A percentile compares a stretch with the other conserved stretches of the same genome.
Conservation (phyloP, 2,329 filamentous ascomycete species). For the Juglanconis juglandina region DNA sequence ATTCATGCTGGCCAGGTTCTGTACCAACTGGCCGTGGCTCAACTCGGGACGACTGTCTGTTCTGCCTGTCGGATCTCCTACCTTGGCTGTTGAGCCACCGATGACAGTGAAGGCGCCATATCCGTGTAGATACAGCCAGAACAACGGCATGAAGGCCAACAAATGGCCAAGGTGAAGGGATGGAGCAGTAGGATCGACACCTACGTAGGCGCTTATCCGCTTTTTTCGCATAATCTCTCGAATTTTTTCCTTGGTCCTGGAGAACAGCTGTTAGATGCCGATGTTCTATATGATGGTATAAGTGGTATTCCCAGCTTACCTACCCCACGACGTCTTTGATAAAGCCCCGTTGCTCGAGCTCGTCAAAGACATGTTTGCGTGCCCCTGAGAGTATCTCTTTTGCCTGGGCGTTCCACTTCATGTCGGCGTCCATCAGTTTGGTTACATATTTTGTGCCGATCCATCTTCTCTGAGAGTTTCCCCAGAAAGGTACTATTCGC, state of each 20-base stretch:
- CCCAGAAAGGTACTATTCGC: background rate
- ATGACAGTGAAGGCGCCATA: slow-evolving; percentile 65
- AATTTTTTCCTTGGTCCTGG: slow-evolving; percentile 40
- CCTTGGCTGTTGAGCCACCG: slow-evolving; percentile 71
- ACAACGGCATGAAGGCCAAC: slow-evolving; percentile 76
- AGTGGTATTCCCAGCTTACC: slow-evolving; percentile 23
- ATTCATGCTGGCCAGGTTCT: slow-evolving; percentile 66
- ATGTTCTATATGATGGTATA: background rate
- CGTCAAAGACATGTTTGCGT: slow-evolving; percentile 53
- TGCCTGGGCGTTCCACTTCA: slow-evolving; percentile 47
- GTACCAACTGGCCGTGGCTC: slow-evolving; percentile 48
- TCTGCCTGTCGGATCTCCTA: slow-evolving; percentile 75
- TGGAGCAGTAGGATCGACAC: slow-evolving; percentile 76
- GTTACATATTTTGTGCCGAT: slow-evolving; percentile 40
- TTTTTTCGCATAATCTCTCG: slow-evolving; percentile 61
- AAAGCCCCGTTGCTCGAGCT: slow-evolving; percentile 69
- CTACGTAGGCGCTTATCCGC: slow-evolving; percentile 72
- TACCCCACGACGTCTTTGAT: slow-evolving; percentile 75
- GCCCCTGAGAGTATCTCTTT: slow-evolving; percentile 47
- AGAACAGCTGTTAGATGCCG: slow-evolving; percentile 6
- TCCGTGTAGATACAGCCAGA: slow-evolving; percentile 79
- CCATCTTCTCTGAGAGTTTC: slow-evolving; percentile 28
- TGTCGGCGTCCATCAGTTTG: slow-evolving; percentile 40
- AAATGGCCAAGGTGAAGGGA: slow-evolving; percentile 80
- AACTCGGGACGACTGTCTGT: slow-evolving; percentile 58